phyloP scores from a whole-genome alignment of 1,284 basidiomycete species.

The Pascua sp. region DNA sequence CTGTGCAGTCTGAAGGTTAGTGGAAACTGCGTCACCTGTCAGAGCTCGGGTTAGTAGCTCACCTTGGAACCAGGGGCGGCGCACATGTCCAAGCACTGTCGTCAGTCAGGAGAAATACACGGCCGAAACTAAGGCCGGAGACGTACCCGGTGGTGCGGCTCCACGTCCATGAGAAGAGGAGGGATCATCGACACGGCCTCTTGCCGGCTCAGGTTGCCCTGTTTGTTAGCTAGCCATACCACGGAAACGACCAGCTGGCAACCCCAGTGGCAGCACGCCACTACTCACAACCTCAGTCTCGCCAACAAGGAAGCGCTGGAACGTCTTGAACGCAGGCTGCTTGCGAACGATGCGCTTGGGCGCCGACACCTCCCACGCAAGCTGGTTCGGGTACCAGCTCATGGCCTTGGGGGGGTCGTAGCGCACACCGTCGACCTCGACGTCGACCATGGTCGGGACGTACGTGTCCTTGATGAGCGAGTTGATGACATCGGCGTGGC shows the following conservation, averaged over 20 bases:
- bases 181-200: slow-evolving; percentile 99
- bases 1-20: slow-evolving; percentile 33
- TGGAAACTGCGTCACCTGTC: too few species aligned
- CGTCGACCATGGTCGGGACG: slow-evolving; percentile 70
- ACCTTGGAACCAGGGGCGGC: slow-evolving; percentile 95
- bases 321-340: slow-evolving; percentile 88
- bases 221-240: neutral
- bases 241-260: neutral
- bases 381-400: slow-evolving; percentile 87
- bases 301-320: slow-evolving; percentile 94
- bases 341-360: slow-evolving; percentile 86
- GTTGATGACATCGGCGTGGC: slow-evolving; percentile 70
- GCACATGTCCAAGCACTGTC: slow-evolving; percentile 91
- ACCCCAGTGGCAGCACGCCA: neutral
- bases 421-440: slow-evolving; percentile 67
- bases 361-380: slow-evolving; percentile 95
- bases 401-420: slow-evolving; percentile 75
- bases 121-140: neutral
- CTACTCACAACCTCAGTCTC: slow-evolving; percentile 88
- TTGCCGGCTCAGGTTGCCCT: slow-evolving; percentile 95
- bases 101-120: neutral
- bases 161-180: slow-evolving; percentile 89
- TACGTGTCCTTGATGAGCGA: slow-evolving; percentile 68
- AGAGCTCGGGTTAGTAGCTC: too few species aligned
- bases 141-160: slow-evolving; percentile 74